A percentile compares a stretch with the other conserved stretches of the same genome.
Conservation (phyloP, 2,329 filamentous ascomycete genomes). For the Chaetomiaceae sp. region DNA sequence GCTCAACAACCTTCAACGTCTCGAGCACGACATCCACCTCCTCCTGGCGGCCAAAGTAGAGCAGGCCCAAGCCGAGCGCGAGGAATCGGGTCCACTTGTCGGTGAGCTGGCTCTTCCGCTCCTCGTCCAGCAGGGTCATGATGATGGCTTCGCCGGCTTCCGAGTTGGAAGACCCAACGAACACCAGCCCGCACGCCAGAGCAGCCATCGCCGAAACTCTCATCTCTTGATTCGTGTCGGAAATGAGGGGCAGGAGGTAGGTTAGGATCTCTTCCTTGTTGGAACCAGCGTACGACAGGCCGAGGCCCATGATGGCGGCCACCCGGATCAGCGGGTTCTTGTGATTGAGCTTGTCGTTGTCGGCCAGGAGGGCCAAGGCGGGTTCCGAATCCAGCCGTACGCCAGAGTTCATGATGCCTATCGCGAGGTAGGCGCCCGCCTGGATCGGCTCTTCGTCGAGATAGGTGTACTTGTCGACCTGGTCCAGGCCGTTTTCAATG, state of each 20-base stretch:
- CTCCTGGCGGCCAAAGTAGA: constrained; percentile 96
- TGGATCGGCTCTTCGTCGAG: constrained; percentile 74
- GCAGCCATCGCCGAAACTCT: constrained; percentile 95
- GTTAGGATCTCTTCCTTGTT: constrained; percentile 88
- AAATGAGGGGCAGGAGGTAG: constrained; percentile 77
- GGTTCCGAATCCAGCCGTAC: constrained; percentile 86
- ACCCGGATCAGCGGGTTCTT: constrained; percentile 73
- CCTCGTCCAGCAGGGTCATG: constrained; percentile 87
- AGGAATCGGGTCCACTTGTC: constrained; percentile 99
- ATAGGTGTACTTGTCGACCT: constrained; percentile 92
- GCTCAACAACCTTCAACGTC: constrained; percentile 92
- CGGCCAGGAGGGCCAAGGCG: constrained; percentile 77
- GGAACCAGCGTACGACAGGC: constrained; percentile 88
- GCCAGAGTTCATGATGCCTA: constrained; percentile 92
- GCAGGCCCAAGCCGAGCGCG: constrained; percentile 81
- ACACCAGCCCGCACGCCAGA: constrained; percentile 80
- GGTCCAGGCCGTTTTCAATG: constrained; percentile 83
- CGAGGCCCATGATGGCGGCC: constrained; percentile 91
- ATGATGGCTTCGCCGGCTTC: constrained; percentile 91
- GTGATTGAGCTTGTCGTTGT: constrained; percentile 70
- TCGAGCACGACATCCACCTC: constrained; percentile 98
- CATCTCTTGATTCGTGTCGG: constrained; percentile 80
- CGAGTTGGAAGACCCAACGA: constrained; percentile 85
- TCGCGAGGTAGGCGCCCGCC: constrained; percentile 85
- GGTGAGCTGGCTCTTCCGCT: constrained; percentile 81